Base-by-base conservation (phyloP, 441 rosid genomes). In the Croton setiger region DNA sequence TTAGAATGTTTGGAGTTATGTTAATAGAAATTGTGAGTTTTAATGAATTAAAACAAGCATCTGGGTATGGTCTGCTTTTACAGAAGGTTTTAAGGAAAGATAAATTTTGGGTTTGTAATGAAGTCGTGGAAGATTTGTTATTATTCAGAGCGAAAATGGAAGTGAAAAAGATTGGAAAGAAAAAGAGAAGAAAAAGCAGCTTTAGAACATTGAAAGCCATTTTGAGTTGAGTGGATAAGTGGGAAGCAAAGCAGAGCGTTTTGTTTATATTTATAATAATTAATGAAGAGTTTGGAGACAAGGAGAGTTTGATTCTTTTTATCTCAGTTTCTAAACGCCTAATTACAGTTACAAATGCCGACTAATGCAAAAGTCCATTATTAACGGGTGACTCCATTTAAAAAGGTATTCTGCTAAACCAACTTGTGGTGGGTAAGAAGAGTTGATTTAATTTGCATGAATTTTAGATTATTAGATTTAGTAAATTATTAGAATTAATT, bases 1-100 rank as follows among this genome's bases (percentile, higher is more conserved):
- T 81, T n/a, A n/a, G n/a, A n/a, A 88, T 77, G 78, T 76, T 82
- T 5, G 92, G 84, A 51, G 67, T 72, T 64, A 87, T 84, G 76
- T 76, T 75, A 74, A 92, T 63, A 37, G 98, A 90, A 66, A 90
- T n/a, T n/a, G n/a, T n/a, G n/a, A n/a, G 84, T 75, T 88, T 87
- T 43, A 86, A 63, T 2, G 93, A 83, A 60, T 84, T 53, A 10
- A 87, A 73, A 81, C 98, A 92, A 3, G 84, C 77, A 12, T 90
- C 86, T 33, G 96, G 96, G 72, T 84, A 80, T 44, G 98, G 96
- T 33, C 78, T 82, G 73, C 63, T 64, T 20, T 74, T 66, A 82
- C 98, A 92, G 48, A 92, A 75, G 37, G 55, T 78, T 73, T 49
- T 77, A 12, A 83, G 20, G 4, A 83, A 72, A 43, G 78, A 53